Base-by-base conservation (phyloP, 1,284 basidiomycete species). In the Meira miltonrushii region DNA sequence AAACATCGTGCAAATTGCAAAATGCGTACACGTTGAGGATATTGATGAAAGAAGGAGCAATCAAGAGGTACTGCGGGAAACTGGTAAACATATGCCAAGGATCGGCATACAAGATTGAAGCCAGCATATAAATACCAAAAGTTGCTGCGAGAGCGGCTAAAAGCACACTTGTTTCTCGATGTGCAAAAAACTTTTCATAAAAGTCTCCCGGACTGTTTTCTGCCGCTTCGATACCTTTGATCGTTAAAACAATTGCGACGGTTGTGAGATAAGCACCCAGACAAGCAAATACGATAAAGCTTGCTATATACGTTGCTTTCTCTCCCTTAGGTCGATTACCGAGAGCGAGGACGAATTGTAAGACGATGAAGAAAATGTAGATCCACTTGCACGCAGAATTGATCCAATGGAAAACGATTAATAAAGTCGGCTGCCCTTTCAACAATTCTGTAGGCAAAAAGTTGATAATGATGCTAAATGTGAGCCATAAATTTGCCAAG, bases 11-110 rank as follows among this genome's bases (percentile, higher is more conserved):
- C 62, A 78, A 55, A 62, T 78, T 78, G 72, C 92, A 95, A 82
- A 96, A 97, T 0, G 92, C 91, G 75, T 95, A 96, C 38, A 94
- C 90, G 79, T 95, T 95, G 66, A 97, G 84, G 28, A 95, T 87
- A 74, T 95, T 96, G 52, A 87, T 92, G 81, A 94, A 93, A 69
- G 88, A 90, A 0, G 90, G 90, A 15, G 92, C 92, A 55, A 95
- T 79, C 65, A 87, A 85, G 69, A 71, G 65, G 79, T 95, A 97
- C 79, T 95, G 93, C 68, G 88, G 82, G 83, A 96, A 93, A 72
- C 90, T 92, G n/a, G 90, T 91, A 79, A 94, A 85, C 87, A 98
- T 59, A 79, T 97, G 93, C 93, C 93, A 96, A 6, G 93, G 93
- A 80, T 97, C 93, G 61, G 92, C 90, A 74, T 93, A 97, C 70